These are phyloP conservation scores for Aureobasidium namibiae DNA, from an alignment of 2,329 filamentous ascomycete species.

Conservation along the genomic window DNA sequence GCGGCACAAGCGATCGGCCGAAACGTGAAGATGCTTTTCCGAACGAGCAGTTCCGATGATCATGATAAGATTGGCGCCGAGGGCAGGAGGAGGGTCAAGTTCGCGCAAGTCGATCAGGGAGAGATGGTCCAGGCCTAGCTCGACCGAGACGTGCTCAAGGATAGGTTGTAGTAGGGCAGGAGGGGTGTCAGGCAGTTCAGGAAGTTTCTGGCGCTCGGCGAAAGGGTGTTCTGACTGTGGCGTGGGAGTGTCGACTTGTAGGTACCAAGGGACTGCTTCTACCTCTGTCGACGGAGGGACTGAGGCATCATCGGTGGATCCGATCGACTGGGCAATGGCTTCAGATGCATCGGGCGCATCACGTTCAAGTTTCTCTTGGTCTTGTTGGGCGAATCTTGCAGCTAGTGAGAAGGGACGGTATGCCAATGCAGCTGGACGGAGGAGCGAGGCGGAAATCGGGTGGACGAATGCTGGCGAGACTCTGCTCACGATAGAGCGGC, in stretches of 20 bases:
- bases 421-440: background rate
- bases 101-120: conserved; percentile 72
- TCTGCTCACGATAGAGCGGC: background rate
- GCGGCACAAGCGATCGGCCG: conserved; percentile 78
- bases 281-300: background rate
- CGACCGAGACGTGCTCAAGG: conserved; percentile 69
- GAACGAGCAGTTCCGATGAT: conserved; percentile 83
- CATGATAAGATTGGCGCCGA: conserved; percentile 88
- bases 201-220: conserved; percentile 48
- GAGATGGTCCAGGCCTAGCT: conserved; percentile 79
- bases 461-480: background rate
- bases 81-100: conserved; percentile 75
- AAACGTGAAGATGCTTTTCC: conserved; percentile 87
- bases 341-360: background rate
- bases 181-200: conserved; percentile 57
- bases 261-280: conserved; percentile 65
- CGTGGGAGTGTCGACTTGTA: conserved; percentile 54
- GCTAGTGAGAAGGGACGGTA: background rate
- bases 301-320: background rate
- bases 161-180: conserved; percentile 65
- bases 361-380: background rate
- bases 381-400: background rate
- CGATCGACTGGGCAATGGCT: background rate
- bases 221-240: conserved; percentile 35
- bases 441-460: background rate